These are phyloP conservation scores for Vickermania ingenoplastis DNA, from an alignment of 208 protist genomes.

Conservation along the genomic window DNA sequence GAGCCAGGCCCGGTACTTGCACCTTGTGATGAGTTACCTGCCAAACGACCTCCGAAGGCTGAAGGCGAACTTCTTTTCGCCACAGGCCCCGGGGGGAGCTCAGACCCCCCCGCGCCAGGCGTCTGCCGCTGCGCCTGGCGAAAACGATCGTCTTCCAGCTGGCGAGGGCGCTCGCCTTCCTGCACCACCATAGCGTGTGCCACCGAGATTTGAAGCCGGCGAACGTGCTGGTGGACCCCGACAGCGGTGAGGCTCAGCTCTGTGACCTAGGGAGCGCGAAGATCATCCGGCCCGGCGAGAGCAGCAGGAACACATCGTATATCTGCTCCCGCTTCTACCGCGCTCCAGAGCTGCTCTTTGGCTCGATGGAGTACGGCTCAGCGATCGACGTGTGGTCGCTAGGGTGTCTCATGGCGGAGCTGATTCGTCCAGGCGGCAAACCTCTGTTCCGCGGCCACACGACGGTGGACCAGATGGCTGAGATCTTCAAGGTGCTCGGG, in stretches of 20 bases:
- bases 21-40: slow-evolving; percentile 98
- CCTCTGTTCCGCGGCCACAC: slow-evolving; percentile 90
- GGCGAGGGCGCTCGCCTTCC: slow-evolving; percentile 91
- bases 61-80: slow-evolving; percentile 74
- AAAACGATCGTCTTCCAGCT: slow-evolving; percentile 96
- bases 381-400: slow-evolving; percentile 90
- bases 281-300: slow-evolving; percentile 30
- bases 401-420: slow-evolving; percentile 94
- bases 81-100: not conserved
- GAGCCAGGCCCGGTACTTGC: slow-evolving; percentile 94
- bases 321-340: slow-evolving; percentile 94
- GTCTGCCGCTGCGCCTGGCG: slow-evolving; percentile 82
- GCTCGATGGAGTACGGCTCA: slow-evolving; percentile 74
- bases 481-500: slow-evolving; percentile 95
- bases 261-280: slow-evolving; percentile 89
- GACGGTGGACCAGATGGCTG: slow-evolving; percentile 95
- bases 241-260: slow-evolving; percentile 63
- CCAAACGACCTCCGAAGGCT: slow-evolving; percentile 95
- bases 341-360: slow-evolving; percentile 91
- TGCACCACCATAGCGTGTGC: slow-evolving; percentile 63
- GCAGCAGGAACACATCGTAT: slow-evolving; percentile 77
- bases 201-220: slow-evolving; percentile 89
- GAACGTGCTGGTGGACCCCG: slow-evolving; percentile 76
- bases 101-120: not conserved
- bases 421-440: slow-evolving; percentile 66